Evolutionary conservation across 129 eudicot species (phyloP).

Genomic region (Tanacetum coccineum): DNA sequence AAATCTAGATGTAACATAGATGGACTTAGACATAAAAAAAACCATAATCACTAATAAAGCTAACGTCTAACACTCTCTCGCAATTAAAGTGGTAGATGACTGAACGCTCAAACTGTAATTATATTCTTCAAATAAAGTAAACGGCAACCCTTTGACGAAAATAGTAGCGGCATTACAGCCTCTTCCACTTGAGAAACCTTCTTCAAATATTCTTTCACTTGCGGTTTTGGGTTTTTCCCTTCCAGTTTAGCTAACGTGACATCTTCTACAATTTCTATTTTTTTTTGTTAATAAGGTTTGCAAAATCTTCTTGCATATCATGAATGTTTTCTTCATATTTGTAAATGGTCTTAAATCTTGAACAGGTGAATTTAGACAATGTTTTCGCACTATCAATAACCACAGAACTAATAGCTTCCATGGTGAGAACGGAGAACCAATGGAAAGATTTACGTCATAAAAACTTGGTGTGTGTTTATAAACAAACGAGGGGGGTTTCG

Average conservation of each 20-base stretch:
- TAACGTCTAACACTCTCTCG: too few species aligned
- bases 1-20: too few species aligned
- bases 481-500: too few species aligned
- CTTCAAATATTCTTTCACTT: conserved; percentile 25
- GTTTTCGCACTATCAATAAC: conserved; percentile 19
- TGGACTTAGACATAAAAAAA: too few species aligned
- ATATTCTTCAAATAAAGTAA: too few species aligned
- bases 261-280: conserved; percentile 12
- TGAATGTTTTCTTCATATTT: conserved; percentile 16
- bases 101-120: too few species aligned
- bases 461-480: not conserved
- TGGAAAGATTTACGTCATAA: not conserved
- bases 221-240: conserved; percentile 17
- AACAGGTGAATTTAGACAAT: conserved; percentile 6
- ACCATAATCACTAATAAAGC: too few species aligned
- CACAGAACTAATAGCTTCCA: conserved; percentile 18
- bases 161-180: conserved; percentile 16
- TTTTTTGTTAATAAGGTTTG: conserved; percentile 15
- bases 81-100: too few species aligned
- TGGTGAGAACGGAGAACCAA: conserved; percentile 6
- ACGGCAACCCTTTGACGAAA: too few species aligned
- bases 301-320: conserved; percentile 16
- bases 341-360: conserved; percentile 21
- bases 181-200: conserved; percentile 24
- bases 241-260: conserved; percentile 20